phyloP scores from a whole-genome alignment of 192 early-diverging fungal genomes.

The Kickxella alabastrina region DNA sequence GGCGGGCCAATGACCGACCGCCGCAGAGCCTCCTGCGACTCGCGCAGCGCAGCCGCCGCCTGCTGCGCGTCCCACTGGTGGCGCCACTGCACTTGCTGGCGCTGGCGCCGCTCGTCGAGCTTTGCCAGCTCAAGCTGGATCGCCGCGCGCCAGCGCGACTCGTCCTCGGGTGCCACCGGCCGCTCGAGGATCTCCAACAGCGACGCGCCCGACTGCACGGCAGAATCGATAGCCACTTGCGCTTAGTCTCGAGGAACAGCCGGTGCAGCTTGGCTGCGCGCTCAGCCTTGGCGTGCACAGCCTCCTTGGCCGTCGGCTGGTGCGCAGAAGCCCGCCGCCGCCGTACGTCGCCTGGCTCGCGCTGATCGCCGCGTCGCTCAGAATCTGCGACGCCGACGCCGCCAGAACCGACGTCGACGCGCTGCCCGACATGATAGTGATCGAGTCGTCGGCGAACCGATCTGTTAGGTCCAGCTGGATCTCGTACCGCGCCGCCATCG shows the following conservation, averaged over 20 bases:
- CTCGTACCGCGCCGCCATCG: conserved; percentile 43
- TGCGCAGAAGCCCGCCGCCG: conserved; percentile 45
- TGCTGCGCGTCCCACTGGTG: conserved; percentile 53
- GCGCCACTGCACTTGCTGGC: conserved; percentile 47
- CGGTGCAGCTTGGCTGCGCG: conserved; percentile 58
- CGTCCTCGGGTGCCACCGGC: conserved; percentile 69
- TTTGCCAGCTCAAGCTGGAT: conserved; percentile 53
- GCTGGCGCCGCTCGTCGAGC: conserved; percentile 43
- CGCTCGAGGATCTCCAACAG: conserved; percentile 82
- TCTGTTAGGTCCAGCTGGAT: conserved; percentile 50
- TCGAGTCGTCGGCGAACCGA: conserved; percentile 59
- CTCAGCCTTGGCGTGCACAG: conserved; percentile 53
- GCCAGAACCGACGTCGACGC: conserved; percentile 47
- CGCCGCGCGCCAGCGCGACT: conserved; percentile 57
- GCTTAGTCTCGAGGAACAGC: conserved; percentile 85
- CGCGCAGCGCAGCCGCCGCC: conserved; percentile 36
- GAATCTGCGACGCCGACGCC: conserved; percentile 51
- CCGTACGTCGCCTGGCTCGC: conserved; percentile 47
- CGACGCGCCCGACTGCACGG: conserved; percentile 80
- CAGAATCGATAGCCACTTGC: conserved; percentile 78
- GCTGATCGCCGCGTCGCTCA: conserved; percentile 50
- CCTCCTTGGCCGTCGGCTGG: conserved; percentile 52
- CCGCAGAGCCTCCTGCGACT: conserved; percentile 38
- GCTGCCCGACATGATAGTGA: conserved; percentile 54
- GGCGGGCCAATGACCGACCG: conserved; percentile 9